phyloP scores from a whole-genome alignment of 2,329 filamentous ascomycete genomes.

The Lachnellula arida region DNA sequence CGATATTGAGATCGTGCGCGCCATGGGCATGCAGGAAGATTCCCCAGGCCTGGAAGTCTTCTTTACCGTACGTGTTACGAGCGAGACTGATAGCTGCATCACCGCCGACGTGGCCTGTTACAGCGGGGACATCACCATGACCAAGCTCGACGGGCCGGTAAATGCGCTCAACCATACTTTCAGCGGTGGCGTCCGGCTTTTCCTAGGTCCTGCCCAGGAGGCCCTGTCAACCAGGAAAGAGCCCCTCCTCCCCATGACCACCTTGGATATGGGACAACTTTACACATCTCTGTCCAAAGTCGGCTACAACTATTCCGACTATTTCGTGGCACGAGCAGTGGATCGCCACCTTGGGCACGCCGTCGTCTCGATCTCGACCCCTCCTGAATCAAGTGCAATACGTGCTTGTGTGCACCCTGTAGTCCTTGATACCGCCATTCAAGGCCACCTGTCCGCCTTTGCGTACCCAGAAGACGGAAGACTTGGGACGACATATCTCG shows the following conservation, averaged over 20 bases:
- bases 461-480: not conserved
- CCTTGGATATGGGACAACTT: not conserved
- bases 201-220: not conserved
- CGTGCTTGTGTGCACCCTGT: not conserved
- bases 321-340: too few species aligned
- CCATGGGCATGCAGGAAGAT: not conserved
- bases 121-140: too few species aligned
- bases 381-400: too few species aligned
- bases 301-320: too few species aligned
- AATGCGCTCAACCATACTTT: too few species aligned
- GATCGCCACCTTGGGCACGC: too few species aligned
- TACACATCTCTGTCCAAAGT: not conserved
- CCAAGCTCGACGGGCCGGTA: too few species aligned
- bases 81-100: not conserved
- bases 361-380: too few species aligned
- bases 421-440: not conserved
- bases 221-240: not conserved
- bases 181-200: not conserved
- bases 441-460: not conserved
- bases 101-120: not conserved
- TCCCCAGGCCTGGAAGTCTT: not conserved
- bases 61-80: not conserved
- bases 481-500: not conserved
- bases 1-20: constrained; percentile 7
- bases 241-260: not conserved